Base-by-base conservation (phyloP, 305 asterid genomes). In the Striga hermonthica region DNA sequence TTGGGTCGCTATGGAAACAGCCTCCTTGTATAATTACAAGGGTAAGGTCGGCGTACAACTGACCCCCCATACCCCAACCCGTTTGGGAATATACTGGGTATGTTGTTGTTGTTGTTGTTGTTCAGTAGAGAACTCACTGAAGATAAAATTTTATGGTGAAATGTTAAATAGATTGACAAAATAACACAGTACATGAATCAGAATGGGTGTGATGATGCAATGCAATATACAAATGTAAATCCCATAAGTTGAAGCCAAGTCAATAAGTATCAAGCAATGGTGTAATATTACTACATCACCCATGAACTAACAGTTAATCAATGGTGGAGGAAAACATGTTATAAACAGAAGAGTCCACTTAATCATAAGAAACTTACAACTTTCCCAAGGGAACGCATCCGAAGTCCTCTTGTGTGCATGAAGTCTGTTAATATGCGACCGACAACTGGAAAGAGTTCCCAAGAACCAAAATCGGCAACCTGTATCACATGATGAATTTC, bases 381-480 rank as follows among this genome's bases (percentile, higher is more conserved):
- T 84, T 87, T 91, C 75, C 99, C 99, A 72, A 93, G 95, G 40
- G 99, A 93, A 65, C 95, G 97, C 97, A 93, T 93, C 70, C 95
- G 89, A 60, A 93, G 95, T 76, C 99, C 99, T 83, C 99, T 86
- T 45, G 97, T 93, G 66, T 93, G 99, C 99, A 93, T 93, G 83
- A 93, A 93, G 74, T 93, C 99, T 62, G 99, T 93, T 78, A 93
- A 75, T 40, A 97, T 93, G 50, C 97, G 90, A 41, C 99, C 99
- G 79, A 90, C 99, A 57, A 92, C 98, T 16, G 98, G 98, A 43
- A 97, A 92, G 64, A 92, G 95, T 77, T 92, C 98, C 83, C 90
- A 84, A 57, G 98, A 92, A 72, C 97, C 98, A 81, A 92, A 92
- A 88, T 92, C 98, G 49, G 96, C 94, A 66, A 92, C 98, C 98